phyloP scores from a whole-genome alignment of 106 monocot species.

The Platanthera zijinensis region DNA sequence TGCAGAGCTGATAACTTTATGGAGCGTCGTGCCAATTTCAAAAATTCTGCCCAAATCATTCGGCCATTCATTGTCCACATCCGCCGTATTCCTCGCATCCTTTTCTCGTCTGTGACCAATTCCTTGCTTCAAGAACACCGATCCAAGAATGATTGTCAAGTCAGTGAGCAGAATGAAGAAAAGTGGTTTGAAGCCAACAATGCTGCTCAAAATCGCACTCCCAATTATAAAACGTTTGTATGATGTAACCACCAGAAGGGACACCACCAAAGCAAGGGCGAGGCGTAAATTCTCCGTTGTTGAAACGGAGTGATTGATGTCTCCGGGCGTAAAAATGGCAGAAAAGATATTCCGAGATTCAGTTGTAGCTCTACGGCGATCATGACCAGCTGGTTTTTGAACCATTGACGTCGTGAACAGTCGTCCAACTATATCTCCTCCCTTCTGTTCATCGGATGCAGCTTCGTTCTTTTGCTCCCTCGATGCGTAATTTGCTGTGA shows the following conservation, averaged over 20 bases:
- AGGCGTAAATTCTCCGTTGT: slow-evolving; percentile 46
- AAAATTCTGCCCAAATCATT: slow-evolving; percentile 26
- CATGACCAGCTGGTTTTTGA: neutral
- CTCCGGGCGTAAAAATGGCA: slow-evolving; percentile 14
- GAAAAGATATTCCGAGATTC: neutral
- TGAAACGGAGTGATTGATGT: slow-evolving; percentile 29
- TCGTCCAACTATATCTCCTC: slow-evolving; percentile 1
- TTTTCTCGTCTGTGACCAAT: neutral
- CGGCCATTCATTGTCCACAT: slow-evolving; percentile 9
- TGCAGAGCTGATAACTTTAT: slow-evolving; percentile 31
- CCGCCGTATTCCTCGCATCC: neutral
- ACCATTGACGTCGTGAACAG: neutral
- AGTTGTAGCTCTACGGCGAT: neutral
- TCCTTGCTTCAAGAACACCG: slow-evolving; percentile 15
- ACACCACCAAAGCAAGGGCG: slow-evolving; percentile 24
- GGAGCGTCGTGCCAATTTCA: slow-evolving; percentile 29
- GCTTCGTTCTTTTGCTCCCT: neutral
- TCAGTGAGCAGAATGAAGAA: slow-evolving; percentile 50
- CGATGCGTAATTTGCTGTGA: neutral
- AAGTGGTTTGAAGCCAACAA: slow-evolving; percentile 46
- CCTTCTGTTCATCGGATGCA: neutral
- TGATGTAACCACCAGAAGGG: slow-evolving; percentile 28
- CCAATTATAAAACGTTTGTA: slow-evolving; percentile 13
- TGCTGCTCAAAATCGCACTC: slow-evolving; percentile 9
- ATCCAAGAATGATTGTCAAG: slow-evolving; percentile 33